These are phyloP conservation scores for Lepidium campestre DNA, from an alignment of 441 rosid species.

Conservation along the genomic window DNA sequence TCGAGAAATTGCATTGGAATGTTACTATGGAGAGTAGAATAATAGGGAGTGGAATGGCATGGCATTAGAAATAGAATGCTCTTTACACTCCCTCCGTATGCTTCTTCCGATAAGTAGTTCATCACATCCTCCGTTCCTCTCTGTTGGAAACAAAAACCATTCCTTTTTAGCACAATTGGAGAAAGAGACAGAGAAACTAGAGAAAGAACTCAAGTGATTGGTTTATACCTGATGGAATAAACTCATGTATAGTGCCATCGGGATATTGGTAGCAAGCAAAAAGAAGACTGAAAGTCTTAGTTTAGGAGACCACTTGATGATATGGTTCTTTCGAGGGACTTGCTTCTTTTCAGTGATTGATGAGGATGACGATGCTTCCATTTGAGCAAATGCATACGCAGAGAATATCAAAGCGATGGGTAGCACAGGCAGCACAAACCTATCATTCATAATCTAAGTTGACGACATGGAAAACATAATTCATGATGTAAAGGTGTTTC, in stretches of 20 bases:
- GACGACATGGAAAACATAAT: slow-evolving; percentile 25
- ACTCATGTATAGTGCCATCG: slow-evolving; percentile 82
- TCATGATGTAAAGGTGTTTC: slow-evolving; percentile 3
- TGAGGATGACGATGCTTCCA: slow-evolving; percentile 29
- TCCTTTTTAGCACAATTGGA: slow-evolving; percentile 17
- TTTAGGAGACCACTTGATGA: slow-evolving; percentile 37
- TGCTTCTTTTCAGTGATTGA: slow-evolving; percentile 20
- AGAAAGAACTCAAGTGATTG: neutral
- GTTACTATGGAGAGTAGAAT: slow-evolving; percentile 60
- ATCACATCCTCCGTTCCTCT: slow-evolving; percentile 93
- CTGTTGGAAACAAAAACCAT: slow-evolving; percentile 33
- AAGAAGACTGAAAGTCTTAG: slow-evolving; percentile 45
- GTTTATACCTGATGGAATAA: slow-evolving; percentile 71
- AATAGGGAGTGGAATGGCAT: slow-evolving; percentile 94
- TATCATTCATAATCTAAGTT: slow-evolving; percentile 39
- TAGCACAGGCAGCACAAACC: slow-evolving; percentile 79
- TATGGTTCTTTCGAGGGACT: slow-evolving; percentile 28
- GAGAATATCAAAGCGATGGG: slow-evolving; percentile 82
- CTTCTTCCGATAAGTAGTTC: slow-evolving; percentile 79
- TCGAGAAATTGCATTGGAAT: slow-evolving; percentile 76
- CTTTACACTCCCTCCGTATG: slow-evolving; percentile 48
- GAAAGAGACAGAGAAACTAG: neutral
- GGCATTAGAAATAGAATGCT: slow-evolving; percentile 81
- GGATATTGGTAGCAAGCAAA: slow-evolving; percentile 75
- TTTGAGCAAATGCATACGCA: slow-evolving; percentile 63